A percentile compares a stretch with the other conserved stretches of the same genome.
phyloP scores from a whole-genome alignment of 176 grass and related monocot species.

The Oryza australiensis region DNA sequence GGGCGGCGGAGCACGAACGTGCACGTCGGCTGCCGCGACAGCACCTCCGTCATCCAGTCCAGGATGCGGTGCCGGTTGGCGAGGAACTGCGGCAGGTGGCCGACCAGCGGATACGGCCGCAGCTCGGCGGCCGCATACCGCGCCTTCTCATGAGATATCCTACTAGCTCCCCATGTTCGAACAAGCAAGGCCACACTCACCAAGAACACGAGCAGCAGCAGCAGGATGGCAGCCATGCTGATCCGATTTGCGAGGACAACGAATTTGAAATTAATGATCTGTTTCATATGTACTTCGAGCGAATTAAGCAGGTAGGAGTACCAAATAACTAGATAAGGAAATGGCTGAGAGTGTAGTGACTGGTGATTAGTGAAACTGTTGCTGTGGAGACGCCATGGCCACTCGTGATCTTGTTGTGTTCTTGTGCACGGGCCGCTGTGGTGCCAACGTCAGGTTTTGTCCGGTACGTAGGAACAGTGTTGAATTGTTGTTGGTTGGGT shows the following conservation, averaged over 20 bases:
- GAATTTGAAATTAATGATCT: not conserved
- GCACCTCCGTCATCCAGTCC: conserved; percentile 53
- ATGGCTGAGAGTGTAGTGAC: not conserved
- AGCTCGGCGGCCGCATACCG: not conserved
- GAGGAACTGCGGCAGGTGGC: conserved; percentile 65
- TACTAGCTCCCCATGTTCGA: not conserved
- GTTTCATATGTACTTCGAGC: not conserved
- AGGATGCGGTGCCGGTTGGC: conserved; percentile 55
- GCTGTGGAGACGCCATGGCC: not conserved
- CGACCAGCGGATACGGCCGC: conserved; percentile 59
- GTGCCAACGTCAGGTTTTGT: not conserved
- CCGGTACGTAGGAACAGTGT: not conserved
- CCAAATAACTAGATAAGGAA: conserved; percentile 5
- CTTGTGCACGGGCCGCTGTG: not conserved
- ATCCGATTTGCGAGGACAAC: not conserved
- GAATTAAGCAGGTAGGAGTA: not conserved
- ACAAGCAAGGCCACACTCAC: conserved; percentile 17
- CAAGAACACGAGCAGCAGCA: conserved; percentile 18
- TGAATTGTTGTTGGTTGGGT: not conserved
- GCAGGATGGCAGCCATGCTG: conserved; percentile 26
- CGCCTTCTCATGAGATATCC: not conserved
- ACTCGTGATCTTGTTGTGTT: not conserved
- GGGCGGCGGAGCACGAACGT: conserved; percentile 54
- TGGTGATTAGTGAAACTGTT: conserved; percentile 13
- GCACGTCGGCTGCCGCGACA: conserved; percentile 38